Evolutionary conservation across 2,329 filamentous ascomycete species (phyloP).

Genomic region (Fusarium sp.): DNA sequence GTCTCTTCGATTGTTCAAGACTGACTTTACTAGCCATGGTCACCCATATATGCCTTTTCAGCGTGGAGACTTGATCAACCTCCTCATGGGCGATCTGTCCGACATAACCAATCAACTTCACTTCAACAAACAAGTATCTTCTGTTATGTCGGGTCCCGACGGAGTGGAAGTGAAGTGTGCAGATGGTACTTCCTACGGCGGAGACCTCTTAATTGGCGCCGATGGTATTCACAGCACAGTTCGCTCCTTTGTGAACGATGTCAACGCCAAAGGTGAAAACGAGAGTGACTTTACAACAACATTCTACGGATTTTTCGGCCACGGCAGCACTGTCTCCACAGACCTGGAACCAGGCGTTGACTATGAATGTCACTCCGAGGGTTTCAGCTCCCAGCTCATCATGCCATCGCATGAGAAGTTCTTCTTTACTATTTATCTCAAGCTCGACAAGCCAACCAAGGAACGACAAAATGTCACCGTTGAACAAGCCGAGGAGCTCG

Average conservation of each 20-base stretch:
- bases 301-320: slow-evolving; percentile 32
- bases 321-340: not conserved
- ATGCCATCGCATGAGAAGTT: slow-evolving; percentile 23
- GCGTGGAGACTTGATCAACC: slow-evolving; percentile 29
- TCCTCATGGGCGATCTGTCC: slow-evolving; percentile 25
- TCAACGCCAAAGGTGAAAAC: not conserved
- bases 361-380: slow-evolving; percentile 20
- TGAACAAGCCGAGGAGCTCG: slow-evolving; percentile 16
- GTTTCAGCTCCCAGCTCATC: slow-evolving; percentile 26
- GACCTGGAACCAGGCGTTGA: slow-evolving; percentile 13
- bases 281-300: slow-evolving; percentile 16
- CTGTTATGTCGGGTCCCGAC: not conserved
- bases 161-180: slow-evolving; percentile 29
- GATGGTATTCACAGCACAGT: slow-evolving; percentile 39
- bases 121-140: slow-evolving; percentile 26
- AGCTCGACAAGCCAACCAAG: slow-evolving; percentile 3
- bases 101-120: slow-evolving; percentile 10
- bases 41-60: slow-evolving; percentile 41
- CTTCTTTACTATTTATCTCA: slow-evolving; percentile 31
- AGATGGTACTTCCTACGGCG: slow-evolving; percentile 22
- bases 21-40: slow-evolving; percentile 14
- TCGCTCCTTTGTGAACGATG: slow-evolving; percentile 10
- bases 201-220: slow-evolving; percentile 34
- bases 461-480: not conserved
- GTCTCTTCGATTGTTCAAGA: too few species aligned